Base-by-base conservation (phyloP, 148 eudicot species). In the Dysphania ambrosioides region DNA sequence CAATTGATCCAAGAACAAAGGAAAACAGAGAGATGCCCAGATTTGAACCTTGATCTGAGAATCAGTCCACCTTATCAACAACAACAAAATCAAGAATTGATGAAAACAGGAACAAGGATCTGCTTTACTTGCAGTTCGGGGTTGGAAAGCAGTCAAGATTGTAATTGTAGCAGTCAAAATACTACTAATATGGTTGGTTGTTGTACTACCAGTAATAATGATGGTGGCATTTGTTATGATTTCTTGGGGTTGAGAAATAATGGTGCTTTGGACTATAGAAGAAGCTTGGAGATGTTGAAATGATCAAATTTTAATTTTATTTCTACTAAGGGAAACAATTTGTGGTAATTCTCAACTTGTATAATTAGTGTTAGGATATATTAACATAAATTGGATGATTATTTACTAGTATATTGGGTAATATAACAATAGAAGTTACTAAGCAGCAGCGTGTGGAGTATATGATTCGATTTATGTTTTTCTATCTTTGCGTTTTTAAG, bases 221-320 rank as follows among this genome's bases (percentile, higher is more conserved):
- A 75, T 74, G 79, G 63, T 78, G 66, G 49, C 34, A 58, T 72
- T 74, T 89, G 91, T 31, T 87, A 86, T 83, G 93, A 89, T 72
- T 91, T 93, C 79, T 82, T 89, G 72, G 92, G 97, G 51, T 77
- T 93, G 83, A 90, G 89, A 75, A 73, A 66, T 57, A 83, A 65
- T 82, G 86, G 75, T 73, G 85, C 79, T 64, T 81, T 88, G 84
- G 96, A 92, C 65, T 90, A 77, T 41, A 90, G 96, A 85, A 90
- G 96, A 85, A 84, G 90, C 68, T 84, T 90, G 87, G 91, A 93
- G 75, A 90, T 90, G 75, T 88, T 90, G 96, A 93, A 86, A 67
- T 93, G 78, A n/a, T n/a, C n/a, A 73, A 58, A 23, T 24, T 21
- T 13, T n/a, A 27, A 11, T 27, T 36, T 75, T 5, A 7, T 30